Evolutionary conservation across 192 early-diverging fungal species (phyloP), one percentile per base, ranked within the genome.

Genomic region (Phlyctochytrium planicorne): DNA sequence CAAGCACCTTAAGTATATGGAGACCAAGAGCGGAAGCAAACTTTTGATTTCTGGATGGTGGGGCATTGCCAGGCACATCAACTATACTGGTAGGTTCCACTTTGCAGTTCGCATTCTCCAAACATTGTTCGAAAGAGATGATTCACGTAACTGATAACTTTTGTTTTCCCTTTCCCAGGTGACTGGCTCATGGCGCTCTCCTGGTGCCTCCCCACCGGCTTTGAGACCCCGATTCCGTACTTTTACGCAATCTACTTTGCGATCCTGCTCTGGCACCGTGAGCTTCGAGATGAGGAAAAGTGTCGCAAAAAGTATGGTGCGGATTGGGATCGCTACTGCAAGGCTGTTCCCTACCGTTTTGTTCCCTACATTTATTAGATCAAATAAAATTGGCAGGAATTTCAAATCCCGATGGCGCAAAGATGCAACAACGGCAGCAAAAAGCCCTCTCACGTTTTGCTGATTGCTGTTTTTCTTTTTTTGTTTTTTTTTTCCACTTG

Each of bases 211-310:
- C 90, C 94, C 12, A 89, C 89, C 53, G 93, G 94, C 33, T 92
- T 94, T 66, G 76, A 65, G 27, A 82, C 87, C 17, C 83, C 88
- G 1, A 83, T 98, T 61, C 91, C 94, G 31, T 98, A 94, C 84
- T 96, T 98, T 81, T 97, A 97, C 76, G 81, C 88, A 17, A 73
- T 90, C 56, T 98, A 97, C 80, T 98, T 98, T 82, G 87, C 86
- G 12, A 87, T 96, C 23, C 75, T 98, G 33, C 81, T 98, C 30
- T 56, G 95, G 56, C 96, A 98, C 74, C 91, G 96, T 62, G 90
- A 89, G 69, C 68, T 83, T 63, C 88, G 96, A 56, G 95, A 97
- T 71, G 93, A 96, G 68, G 82, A 86, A 71, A 93, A 92, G 73
- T 98, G 96, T 79, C 79, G 84, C 59, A 80, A 80, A 23, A 98